Conservation (phyloP, 2,329 filamentous ascomycete genomes). For the Cytospora chrysosperma region DNA sequence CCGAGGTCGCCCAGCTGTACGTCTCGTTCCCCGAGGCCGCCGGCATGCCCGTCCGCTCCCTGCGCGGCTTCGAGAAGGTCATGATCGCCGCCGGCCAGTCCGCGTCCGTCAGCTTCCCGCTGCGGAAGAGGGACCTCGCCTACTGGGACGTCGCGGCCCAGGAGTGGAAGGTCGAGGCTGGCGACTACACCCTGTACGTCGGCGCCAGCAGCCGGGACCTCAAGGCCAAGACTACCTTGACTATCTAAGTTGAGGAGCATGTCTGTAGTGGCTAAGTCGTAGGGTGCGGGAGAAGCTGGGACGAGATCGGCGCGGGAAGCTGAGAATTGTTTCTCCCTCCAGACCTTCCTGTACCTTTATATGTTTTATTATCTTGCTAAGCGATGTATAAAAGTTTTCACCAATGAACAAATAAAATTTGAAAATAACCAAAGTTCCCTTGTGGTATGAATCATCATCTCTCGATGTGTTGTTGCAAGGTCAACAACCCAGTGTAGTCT, state of each 20-base stretch:
- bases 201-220: conserved; percentile 31
- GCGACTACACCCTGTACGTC: conserved; percentile 44
- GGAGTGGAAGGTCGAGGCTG: conserved; percentile 56
- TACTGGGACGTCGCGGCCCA: conserved; percentile 62
- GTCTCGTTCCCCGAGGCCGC: conserved; percentile 42
- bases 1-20: conserved; percentile 50
- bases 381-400: too few species aligned
- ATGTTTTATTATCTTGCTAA: too few species aligned
- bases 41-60: conserved; percentile 51
- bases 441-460: too few species aligned
- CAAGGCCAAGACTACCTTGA: background rate
- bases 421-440: too few species aligned
- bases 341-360: too few species aligned
- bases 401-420: too few species aligned
- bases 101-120: conserved; percentile 46
- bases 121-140: conserved; percentile 64
- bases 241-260: background rate
- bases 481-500: too few species aligned
- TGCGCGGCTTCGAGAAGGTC: conserved; percentile 65
- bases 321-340: background rate
- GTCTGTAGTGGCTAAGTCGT: background rate
- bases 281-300: background rate
- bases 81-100: conserved; percentile 46
- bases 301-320: background rate
- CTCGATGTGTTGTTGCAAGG: too few species aligned